Conservation (phyloP, 2,329 filamentous ascomycete species). For the Aspergillus ochraceus region DNA sequence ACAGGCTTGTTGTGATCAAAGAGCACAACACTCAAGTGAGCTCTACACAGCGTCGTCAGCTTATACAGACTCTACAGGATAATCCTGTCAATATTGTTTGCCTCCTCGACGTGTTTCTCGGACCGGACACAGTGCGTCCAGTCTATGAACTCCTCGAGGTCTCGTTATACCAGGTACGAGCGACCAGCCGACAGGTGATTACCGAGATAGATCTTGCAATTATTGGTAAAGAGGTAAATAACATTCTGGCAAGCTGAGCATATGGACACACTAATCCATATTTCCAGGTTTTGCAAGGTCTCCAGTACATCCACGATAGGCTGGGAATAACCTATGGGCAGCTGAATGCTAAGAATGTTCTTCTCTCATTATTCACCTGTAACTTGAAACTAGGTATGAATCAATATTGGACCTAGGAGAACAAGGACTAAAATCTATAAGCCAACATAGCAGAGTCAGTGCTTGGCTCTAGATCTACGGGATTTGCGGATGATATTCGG, state of each 20-base stretch:
- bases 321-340: constrained; percentile 5
- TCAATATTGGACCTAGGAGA: not conserved
- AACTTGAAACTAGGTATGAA: constrained; percentile 2
- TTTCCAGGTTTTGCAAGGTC: constrained; percentile 2
- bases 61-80: not conserved
- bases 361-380: not conserved
- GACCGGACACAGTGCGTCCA: not conserved
- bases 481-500: not conserved
- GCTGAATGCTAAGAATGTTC: not conserved
- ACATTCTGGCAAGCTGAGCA: not conserved
- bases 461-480: not conserved
- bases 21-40: not conserved
- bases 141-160: constrained; percentile 3
- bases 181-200: constrained; percentile 5
- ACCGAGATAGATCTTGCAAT: constrained; percentile 7
- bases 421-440: not conserved
- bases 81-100: not conserved
- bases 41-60: not conserved
- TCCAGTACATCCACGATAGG: constrained; percentile 1
- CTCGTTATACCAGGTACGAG: constrained; percentile 3
- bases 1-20: constrained; percentile 7
- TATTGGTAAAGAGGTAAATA: constrained; percentile 4
- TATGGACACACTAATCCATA: not conserved
- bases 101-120: not conserved
- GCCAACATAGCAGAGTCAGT: constrained; percentile 2